Conservation (phyloP, 2,329 filamentous ascomycete genomes). For the Calonectria montana region DNA sequence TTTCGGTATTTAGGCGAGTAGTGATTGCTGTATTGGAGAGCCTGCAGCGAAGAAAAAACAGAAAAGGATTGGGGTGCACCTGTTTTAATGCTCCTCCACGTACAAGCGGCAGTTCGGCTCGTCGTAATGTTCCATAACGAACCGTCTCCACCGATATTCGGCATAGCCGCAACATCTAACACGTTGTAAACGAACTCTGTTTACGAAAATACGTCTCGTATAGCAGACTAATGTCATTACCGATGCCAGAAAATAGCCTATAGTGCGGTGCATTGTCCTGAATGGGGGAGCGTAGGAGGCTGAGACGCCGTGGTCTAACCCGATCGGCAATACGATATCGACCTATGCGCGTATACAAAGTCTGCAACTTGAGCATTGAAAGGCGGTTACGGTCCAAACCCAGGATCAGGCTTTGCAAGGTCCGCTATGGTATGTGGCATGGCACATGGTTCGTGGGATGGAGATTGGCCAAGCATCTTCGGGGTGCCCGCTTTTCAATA, state of each 20-base stretch:
- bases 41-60: not conserved
- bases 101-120: not conserved
- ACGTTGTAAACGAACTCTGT: not conserved
- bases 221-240: not conserved
- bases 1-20: not conserved
- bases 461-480: not conserved
- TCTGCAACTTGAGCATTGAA: not conserved
- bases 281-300: not conserved
- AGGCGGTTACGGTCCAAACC: not conserved
- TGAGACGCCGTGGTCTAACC: no score
- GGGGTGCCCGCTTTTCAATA: not conserved
- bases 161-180: not conserved
- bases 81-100: constrained; percentile 3
- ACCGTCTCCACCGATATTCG: not conserved
- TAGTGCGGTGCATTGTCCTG: not conserved
- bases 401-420: not conserved
- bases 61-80: not conserved
- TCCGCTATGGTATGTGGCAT: not conserved
- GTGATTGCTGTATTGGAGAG: not conserved
- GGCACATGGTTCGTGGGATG: not conserved
- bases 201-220: constrained; percentile 4
- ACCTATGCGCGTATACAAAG: not conserved
- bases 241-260: not conserved
- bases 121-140: constrained; percentile 1
- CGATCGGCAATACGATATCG: not conserved